Evolutionary conservation across 352 stramenopile genomes (phyloP), one percentile per base, ranked within the genome.

Genomic region (Aphanomyces cochlioides): DNA sequence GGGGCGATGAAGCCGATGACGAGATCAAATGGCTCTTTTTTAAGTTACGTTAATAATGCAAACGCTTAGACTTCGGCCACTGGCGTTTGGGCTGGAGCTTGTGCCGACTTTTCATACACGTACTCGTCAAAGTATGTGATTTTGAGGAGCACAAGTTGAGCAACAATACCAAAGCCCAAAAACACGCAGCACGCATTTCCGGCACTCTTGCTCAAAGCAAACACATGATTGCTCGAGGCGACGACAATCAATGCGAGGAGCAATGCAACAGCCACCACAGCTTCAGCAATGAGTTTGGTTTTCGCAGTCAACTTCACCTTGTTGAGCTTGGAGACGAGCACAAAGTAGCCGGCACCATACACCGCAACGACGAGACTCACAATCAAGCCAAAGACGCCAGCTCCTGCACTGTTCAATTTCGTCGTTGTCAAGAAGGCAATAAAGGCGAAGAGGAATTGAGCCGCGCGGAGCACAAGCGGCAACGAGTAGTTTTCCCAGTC

Each of bases 401-500:
- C 45, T 19, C 13, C 45, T 15, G 45, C 45, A 19, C 45, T 53
- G 45, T 15, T 53, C 13, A 53, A 19, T 2, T 15, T 19, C 45
- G 45, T 53, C 13, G 45, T n/a, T 19, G 45, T 53, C 45, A 53
- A 19, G 45, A 53, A 19, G 13, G 45, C 45, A 53, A 53, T 53
- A 15, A 53, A 53, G 13, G 45, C 45, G n/a, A 53, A 53, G 45
- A 53, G 45, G n/a, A 19, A n/a, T 53, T 53, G 45, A 19, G 45
- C 45, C 45, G n/a, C 45, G 45, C 45, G 45, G n/a, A 53, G 45
- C 45, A 53, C 45, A 15, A 53, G 45, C 45, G 45, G 45, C 45
- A 53, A 19, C 45, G 45, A 53, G 45, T 53, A 53, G 45, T 53
- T 53, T 53, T 53, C 45, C 45, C 45, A 53, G 45, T 53, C 45